Base-by-base conservation (phyloP, 495 filamentous ascomycete species). In the Neurospora intermedia region DNA sequence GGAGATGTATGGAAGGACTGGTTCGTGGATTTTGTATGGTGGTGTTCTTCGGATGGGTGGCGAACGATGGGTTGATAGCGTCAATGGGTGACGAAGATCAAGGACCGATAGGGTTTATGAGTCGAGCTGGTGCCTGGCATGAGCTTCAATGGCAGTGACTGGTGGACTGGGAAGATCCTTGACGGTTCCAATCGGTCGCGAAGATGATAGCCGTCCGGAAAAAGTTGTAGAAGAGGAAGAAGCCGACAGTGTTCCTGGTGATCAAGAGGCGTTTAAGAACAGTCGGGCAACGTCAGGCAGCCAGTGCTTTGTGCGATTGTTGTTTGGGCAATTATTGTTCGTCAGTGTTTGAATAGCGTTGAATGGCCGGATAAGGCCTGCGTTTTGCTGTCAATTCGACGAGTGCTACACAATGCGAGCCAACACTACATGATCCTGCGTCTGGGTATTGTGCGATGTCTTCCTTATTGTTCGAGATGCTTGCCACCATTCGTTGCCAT, bases 271-370 rank as follows among this genome's bases (percentile, higher is more conserved):
- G 54, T 69, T n/a, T 69, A 69, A 69, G 59, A 69, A 42, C 27
- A 69, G 71, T 69, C 71, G 71, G 59, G 54, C 54, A 72, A 40
- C 54, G 71, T 72, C 71, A 72, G 71, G 71, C 71, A 69, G 38
- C 54, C 71, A 69, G 18, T 69, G 23, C 71, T 69, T 69, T 72
- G 54, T 72, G 54, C 38, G 46, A 72, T 72, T 72, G 71, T 41
- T 40, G 71, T 72, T 66, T 66, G 54, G 54, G 54, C 27, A 66
- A 66, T 66, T 66, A 66, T 66, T 66, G 54, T 66, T 66, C 54
- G 54, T 66, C 13, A 8, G 54, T 6, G 42, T 72, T 72, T 69
- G 39, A 23, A 39, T 43, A 69, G 31, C 20, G 20, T 18, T 69
- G 20, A 69, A 72, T 69, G 71, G 71, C 54, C 59, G 59, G 59